Evolutionary conservation across 176 grass and related monocot genomes (phyloP).

Genomic region (Carex pumila): DNA sequence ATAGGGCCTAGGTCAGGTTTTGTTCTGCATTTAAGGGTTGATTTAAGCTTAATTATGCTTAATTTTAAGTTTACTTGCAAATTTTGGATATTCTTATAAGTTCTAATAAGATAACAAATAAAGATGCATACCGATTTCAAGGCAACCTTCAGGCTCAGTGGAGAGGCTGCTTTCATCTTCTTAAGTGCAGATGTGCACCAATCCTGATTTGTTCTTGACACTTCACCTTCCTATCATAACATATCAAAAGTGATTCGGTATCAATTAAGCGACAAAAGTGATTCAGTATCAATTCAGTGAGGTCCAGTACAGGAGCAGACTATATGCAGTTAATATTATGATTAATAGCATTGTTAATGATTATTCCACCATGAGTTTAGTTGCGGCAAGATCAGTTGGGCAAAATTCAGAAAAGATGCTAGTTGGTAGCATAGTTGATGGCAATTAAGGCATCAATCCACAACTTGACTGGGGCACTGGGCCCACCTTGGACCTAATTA

Average conservation of each 20-base stretch:
- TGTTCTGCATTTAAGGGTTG: not conserved
- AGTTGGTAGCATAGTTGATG: not conserved
- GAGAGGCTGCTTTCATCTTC: slow-evolving; percentile 86
- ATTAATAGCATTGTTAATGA: not conserved
- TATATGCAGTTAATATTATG: not conserved
- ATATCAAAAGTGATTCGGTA: not conserved
- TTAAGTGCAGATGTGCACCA: slow-evolving; percentile 87
- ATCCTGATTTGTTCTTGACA: slow-evolving; percentile 76
- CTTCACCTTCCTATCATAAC: slow-evolving; percentile 68
- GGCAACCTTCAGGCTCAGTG: slow-evolving; percentile 80
- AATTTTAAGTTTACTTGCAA: not conserved
- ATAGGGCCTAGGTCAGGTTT: not conserved
- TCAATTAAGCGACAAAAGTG: not conserved
- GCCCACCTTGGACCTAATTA: not conserved
- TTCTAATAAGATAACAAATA: not conserved
- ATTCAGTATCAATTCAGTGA: not conserved
- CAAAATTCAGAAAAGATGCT: not conserved
- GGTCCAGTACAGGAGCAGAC: not conserved
- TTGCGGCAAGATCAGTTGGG: not conserved
- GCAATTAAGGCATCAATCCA: not conserved
- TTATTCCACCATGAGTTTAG: not conserved
- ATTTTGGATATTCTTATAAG: not conserved
- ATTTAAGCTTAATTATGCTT: not conserved
- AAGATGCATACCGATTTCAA: slow-evolving; percentile 67
- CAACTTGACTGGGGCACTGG: not conserved